phyloP scores from a whole-genome alignment of 78 protist species.

The Planoprotostelium fungivorum region DNA sequence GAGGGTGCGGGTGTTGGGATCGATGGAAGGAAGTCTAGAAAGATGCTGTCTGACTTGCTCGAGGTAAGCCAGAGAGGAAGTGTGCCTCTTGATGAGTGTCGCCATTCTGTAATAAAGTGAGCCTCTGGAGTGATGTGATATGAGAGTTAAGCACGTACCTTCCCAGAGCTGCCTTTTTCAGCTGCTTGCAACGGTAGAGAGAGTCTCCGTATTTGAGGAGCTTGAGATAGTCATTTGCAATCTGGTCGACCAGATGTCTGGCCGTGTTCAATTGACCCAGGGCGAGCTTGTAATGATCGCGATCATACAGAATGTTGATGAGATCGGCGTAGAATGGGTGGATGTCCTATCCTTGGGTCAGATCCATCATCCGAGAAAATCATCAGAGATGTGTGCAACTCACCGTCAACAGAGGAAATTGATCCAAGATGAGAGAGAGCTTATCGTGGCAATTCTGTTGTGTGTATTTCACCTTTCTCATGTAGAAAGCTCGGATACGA shows the following conservation, averaged over 20 bases:
- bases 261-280: conserved; percentile 94
- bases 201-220: conserved; percentile 99
- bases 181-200: conserved; percentile 97
- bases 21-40: conserved; percentile 97
- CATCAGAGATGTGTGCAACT: conserved; percentile 6
- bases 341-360: conserved; percentile 69
- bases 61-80: conserved; percentile 84
- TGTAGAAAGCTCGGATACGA: conserved; percentile 94
- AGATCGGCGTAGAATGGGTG: conserved; percentile 99
- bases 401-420: conserved; percentile 97
- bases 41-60: conserved; percentile 99
- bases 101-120: conserved; percentile 78
- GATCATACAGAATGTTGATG: conserved; percentile 97
- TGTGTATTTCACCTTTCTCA: conserved; percentile 95
- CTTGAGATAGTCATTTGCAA: conserved; percentile 93
- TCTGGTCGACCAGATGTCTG: conserved; percentile 72
- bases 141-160: conserved; percentile 34
- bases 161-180: conserved; percentile 99
- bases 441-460: conserved; percentile 87
- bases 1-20: conserved; percentile 97
- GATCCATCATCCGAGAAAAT: neutral
- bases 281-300: conserved; percentile 99
- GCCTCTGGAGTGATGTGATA: neutral
- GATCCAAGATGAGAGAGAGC: conserved; percentile 85
- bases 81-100: conserved; percentile 85